A percentile compares a stretch with the other conserved stretches of the same genome.
Evolutionary conservation across 495 filamentous ascomycete genomes (phyloP).

Genomic region (Annulohypoxylon moriforme): DNA sequence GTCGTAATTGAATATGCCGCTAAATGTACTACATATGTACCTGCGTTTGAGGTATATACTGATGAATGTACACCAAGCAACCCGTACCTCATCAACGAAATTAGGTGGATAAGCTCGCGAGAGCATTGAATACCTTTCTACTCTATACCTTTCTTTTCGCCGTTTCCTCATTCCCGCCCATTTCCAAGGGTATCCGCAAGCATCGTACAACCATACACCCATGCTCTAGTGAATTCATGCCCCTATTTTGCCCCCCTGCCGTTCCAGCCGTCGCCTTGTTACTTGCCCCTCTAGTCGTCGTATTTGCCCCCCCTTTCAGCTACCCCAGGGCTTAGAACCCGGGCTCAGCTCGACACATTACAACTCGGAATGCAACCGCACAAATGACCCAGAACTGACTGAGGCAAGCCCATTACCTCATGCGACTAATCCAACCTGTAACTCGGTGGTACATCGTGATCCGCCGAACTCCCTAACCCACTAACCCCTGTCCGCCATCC

Average conservation of each 20-base stretch:
- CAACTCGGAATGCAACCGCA: slow-evolving; percentile 14
- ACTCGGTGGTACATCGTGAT: slow-evolving; percentile 23
- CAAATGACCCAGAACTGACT: slow-evolving; percentile 25
- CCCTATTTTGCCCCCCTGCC: slow-evolving; percentile 33
- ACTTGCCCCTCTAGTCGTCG: slow-evolving; percentile 31
- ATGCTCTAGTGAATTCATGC: slow-evolving; percentile 39
- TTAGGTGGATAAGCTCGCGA: slow-evolving; percentile 35
- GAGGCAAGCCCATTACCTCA: slow-evolving; percentile 15
- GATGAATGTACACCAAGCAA: slow-evolving; percentile 9
- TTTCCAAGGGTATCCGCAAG: slow-evolving; percentile 48
- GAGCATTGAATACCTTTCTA: slow-evolving; percentile 43
- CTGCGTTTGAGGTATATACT: slow-evolving; percentile 22
- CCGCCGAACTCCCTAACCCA: slow-evolving; percentile 21
- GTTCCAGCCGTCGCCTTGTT: slow-evolving; percentile 37
- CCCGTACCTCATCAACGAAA: slow-evolving; percentile 31
- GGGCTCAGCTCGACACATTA: slow-evolving; percentile 16
- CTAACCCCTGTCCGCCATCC: slow-evolving; percentile 9
- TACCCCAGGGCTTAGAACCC: not conserved
- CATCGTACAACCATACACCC: slow-evolving; percentile 49
- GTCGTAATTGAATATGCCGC: not conserved
- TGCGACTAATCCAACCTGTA: slow-evolving; percentile 22
- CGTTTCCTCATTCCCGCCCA: slow-evolving; percentile 33
- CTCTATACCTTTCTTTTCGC: slow-evolving; percentile 41
- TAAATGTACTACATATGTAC: slow-evolving; percentile 9
- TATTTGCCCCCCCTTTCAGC: slow-evolving; percentile 9